phyloP scores from a whole-genome alignment of 2,329 filamentous ascomycete genomes.

The Monilinia polystroma region DNA sequence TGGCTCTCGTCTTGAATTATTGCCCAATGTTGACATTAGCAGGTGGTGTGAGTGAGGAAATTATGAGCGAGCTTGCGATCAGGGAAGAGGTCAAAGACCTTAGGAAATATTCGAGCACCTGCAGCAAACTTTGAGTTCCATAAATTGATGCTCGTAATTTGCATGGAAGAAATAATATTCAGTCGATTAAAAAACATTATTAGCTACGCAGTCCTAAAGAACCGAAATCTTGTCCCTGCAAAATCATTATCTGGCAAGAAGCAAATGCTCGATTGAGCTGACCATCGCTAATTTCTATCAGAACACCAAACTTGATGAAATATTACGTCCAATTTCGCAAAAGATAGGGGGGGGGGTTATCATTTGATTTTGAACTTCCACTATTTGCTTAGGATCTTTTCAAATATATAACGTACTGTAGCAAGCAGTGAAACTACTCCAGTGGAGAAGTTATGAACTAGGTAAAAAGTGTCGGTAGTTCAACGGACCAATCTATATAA shows the following conservation, averaged over 20 bases:
- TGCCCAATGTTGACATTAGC: slow-evolving; percentile 17
- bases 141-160: background rate
- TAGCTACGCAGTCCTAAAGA: too few species aligned
- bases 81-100: slow-evolving; percentile 40
- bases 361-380: background rate
- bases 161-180: background rate
- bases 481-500: background rate
- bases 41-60: slow-evolving; percentile 41
- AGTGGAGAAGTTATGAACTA: background rate
- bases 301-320: background rate
- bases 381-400: background rate
- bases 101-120: slow-evolving; percentile 28
- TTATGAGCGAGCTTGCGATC: slow-evolving; percentile 39
- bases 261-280: background rate
- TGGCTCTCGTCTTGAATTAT: background rate
- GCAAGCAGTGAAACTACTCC: background rate
- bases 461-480: background rate
- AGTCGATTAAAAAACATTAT: too few species aligned
- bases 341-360: background rate
- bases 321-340: background rate
- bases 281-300: too few species aligned
- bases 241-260: background rate
- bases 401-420: background rate
- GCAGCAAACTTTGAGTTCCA: slow-evolving; percentile 30
- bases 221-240: too few species aligned